Percentiles rank a stretch among this genome's conserved stretches.
These are phyloP conservation scores for Deinandra increscens DNA, from an alignment of 129 eudicot genomes.

Conservation along the genomic window DNA sequence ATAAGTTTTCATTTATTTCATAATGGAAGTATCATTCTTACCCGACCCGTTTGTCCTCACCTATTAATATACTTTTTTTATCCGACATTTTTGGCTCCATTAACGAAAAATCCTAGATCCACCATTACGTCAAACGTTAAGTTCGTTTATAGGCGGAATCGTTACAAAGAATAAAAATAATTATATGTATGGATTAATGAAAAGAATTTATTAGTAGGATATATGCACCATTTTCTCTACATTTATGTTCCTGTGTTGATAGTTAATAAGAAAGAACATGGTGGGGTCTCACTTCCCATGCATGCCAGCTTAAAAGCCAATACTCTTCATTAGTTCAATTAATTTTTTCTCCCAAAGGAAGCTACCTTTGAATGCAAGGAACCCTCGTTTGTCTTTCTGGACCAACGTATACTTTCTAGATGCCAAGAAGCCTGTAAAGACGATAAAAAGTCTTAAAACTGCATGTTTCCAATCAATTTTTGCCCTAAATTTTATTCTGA, in stretches of 20 bases:
- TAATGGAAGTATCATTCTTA: no score
- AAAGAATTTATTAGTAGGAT: background rate
- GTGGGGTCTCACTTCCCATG: constrained; percentile 33
- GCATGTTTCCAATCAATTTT: constrained; percentile 23
- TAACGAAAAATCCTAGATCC: no score
- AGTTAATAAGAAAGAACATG: constrained; percentile 29
- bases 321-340: constrained; percentile 15
- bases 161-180: no score
- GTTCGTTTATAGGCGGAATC: no score
- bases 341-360: constrained; percentile 10
- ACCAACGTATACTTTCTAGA: constrained; percentile 25
- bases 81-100: no score
- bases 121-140: no score
- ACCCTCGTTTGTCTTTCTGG: constrained; percentile 29
- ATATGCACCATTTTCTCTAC: background rate
- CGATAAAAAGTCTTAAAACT: constrained; percentile 13
- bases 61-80: no score
- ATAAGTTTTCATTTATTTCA: no score
- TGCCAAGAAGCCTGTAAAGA: constrained; percentile 33
- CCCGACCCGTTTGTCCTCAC: no score
- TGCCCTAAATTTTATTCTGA: background rate
- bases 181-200: no score
- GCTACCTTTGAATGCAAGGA: constrained; percentile 31
- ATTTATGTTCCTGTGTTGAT: constrained; percentile 19
- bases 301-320: constrained; percentile 34